These are phyloP conservation scores for Neovahlkampfia damariscottae DNA, from an alignment of 78 protist genomes.

Conservation along the genomic window DNA sequence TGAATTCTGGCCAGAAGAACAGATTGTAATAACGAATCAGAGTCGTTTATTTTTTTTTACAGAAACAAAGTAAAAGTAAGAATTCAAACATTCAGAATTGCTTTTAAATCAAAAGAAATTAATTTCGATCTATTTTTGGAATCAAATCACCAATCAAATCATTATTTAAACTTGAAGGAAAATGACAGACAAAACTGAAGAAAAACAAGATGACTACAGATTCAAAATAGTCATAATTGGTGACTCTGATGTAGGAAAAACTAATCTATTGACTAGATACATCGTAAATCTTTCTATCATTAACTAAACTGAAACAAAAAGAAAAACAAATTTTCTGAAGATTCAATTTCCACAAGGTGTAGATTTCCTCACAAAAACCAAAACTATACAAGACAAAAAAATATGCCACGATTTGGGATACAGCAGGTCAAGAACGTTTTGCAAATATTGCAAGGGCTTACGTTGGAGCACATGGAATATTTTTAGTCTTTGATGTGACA, in stretches of 20 bases:
- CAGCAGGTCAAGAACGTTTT: constrained; percentile 94
- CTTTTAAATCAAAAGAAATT: too few relatives aligned
- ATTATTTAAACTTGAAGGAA: too few relatives aligned
- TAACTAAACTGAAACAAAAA: too few relatives aligned
- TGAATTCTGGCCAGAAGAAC: too few relatives aligned
- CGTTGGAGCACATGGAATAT: constrained; percentile 92
- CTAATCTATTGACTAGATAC: constrained; percentile 59
- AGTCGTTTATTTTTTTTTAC: too few relatives aligned
- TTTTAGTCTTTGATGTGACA: constrained; percentile 87
- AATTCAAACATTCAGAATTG: too few relatives aligned
- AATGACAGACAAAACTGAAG: constrained; percentile 2
- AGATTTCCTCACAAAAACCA: constrained; percentile 90
- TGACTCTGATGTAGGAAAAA: constrained; percentile 96
- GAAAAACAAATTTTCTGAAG: too few relatives aligned
- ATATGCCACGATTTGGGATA: constrained; percentile 93
- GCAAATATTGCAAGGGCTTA: constrained; percentile 85
- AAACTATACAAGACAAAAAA: constrained; percentile 71
- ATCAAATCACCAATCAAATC: too few relatives aligned
- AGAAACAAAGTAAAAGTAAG: too few relatives aligned
- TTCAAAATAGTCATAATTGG: constrained; percentile 93
- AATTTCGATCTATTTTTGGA: too few relatives aligned
- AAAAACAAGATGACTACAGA: constrained; percentile 23
- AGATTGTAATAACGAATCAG: too few relatives aligned
- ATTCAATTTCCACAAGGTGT: constrained; percentile 96
- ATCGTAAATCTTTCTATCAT: constrained; percentile 88